Base-by-base conservation (phyloP, 2,329 filamentous ascomycete genomes). In the Stachybotrys elegans region DNA sequence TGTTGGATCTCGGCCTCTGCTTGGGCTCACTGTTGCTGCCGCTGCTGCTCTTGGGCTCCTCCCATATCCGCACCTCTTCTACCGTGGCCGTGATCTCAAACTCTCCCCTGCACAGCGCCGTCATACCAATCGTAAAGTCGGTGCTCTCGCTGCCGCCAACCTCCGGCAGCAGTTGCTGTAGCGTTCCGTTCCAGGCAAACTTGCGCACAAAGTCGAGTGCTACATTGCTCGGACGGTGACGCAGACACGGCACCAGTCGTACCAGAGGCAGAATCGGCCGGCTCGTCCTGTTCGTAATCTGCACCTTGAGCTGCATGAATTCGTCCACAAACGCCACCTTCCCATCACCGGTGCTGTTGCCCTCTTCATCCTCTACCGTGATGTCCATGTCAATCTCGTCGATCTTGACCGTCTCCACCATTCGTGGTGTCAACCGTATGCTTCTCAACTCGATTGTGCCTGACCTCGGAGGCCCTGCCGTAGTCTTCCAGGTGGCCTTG, bases 131-230 rank as follows among this genome's bases (percentile, higher is more conserved):
- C 2, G 75, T 72, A 19, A 87, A 71, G 48, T 83, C 76, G 0
- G 74, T 71, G n/a, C 66, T 77, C 36, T 76, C 70, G 5, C 79
- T 76, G 0, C 81, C 78, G 6, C 66, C 63, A 2, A 95, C 60
- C 6, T 78, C 58, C 1, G 85, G 81, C 0, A 95, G 68, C 2
- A 79, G 73, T 57, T 84, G 83, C 66, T 96, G 91, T 45, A 95
- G 66, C 22, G 86, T 83, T 2, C 91, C 91, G 51, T 89, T 92
- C 84, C 88, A 93, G 2, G 84, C 83, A 43, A 95, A 76, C 50
- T 89, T 88, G 57, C 88, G 83, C 34, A 86, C 86, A 44, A 92
- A 79, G 60, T 95, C 91, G 14, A 95, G 77, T 3, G 88, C 86
- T 13, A 87, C 73, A 48, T 81, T 82, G 41, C 79, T 74, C 1